phyloP scores from a whole-genome alignment of 1,284 basidiomycete species.

The Agaricales sp. region DNA sequence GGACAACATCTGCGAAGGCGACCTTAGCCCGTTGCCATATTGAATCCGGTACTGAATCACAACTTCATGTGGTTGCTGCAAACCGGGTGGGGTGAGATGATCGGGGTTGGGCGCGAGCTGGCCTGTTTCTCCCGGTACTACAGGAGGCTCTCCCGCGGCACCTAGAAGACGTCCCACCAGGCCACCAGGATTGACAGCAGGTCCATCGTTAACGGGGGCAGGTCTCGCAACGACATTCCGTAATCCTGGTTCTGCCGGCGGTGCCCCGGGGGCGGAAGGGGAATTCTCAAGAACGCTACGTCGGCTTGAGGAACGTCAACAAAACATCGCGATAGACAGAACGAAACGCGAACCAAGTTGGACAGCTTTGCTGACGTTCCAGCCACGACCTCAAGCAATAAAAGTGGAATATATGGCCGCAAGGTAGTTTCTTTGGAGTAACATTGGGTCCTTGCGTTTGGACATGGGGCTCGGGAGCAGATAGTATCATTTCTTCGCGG shows the following conservation, averaged over 20 bases:
- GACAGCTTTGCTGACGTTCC: slow-evolving; percentile 92
- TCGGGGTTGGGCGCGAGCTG: slow-evolving; percentile 11
- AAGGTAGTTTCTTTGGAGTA: slow-evolving; percentile 92
- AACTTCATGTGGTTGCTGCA: slow-evolving; percentile 26
- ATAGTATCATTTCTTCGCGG: slow-evolving; percentile 86
- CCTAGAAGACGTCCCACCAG: neutral
- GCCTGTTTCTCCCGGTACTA: slow-evolving; percentile 11
- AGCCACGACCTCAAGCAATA: slow-evolving; percentile 96
- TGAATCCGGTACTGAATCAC: slow-evolving; percentile 50
- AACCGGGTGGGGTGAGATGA: slow-evolving; percentile 16
- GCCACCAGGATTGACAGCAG: neutral
- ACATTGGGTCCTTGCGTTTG: slow-evolving; percentile 74
- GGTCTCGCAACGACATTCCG: neutral
- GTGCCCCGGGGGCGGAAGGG: slow-evolving; percentile 21
- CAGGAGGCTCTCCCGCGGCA: slow-evolving; percentile 6
- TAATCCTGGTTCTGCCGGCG: slow-evolving; percentile 7
- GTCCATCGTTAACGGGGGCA: neutral
- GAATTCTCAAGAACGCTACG: slow-evolving; percentile 71
- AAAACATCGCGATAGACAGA: neutral
- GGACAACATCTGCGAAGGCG: slow-evolving; percentile 14
- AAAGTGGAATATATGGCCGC: slow-evolving; percentile 98
- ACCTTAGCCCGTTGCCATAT: slow-evolving; percentile 27
- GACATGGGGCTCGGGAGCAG: slow-evolving; percentile 22
- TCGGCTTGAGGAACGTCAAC: slow-evolving; percentile 47
- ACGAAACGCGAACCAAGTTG: slow-evolving; percentile 71